Conservation (phyloP, 768 basidiomycete species). For the Mycena galericulata region DNA sequence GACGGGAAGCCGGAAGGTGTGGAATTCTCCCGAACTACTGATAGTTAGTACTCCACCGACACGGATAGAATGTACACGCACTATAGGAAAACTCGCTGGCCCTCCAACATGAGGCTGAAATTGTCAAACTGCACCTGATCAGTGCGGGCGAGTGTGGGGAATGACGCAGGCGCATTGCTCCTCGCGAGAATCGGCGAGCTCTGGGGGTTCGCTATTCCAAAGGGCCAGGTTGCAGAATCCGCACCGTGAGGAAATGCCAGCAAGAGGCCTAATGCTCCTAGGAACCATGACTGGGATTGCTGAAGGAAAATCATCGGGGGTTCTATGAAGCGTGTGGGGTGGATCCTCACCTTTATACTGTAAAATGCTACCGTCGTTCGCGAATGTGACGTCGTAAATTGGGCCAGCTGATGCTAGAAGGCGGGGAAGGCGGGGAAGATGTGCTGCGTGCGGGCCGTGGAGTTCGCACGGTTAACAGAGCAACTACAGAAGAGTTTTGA, state of each 20-base stretch:
- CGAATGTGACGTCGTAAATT: constrained; percentile 9
- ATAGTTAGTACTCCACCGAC: background rate
- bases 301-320: constrained; percentile 11
- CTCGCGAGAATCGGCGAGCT: constrained; percentile 18
- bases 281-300: constrained; percentile 5
- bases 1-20: constrained; percentile 84
- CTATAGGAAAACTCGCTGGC: constrained; percentile 81
- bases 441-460: constrained; percentile 17
- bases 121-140: constrained; percentile 67
- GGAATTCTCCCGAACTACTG: constrained; percentile 84
- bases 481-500: background rate
- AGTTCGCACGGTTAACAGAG: constrained; percentile 3
- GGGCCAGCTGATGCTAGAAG: constrained; percentile 17
- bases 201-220: background rate
- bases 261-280: constrained; percentile 2
- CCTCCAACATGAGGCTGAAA: constrained; percentile 76
- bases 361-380: background rate
- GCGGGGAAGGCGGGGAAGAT: constrained; percentile 3
- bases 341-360: background rate
- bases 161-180: background rate
- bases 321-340: background rate
- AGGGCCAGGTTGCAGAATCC: constrained; percentile 1
- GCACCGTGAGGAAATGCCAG: background rate
- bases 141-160: constrained; percentile 17
- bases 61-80: constrained; percentile 48